A percentile compares a stretch with the other conserved stretches of the same genome.
phyloP scores from a whole-genome alignment of 2,329 filamentous ascomycete genomes.

The Neopestalotiopsis rosae region DNA sequence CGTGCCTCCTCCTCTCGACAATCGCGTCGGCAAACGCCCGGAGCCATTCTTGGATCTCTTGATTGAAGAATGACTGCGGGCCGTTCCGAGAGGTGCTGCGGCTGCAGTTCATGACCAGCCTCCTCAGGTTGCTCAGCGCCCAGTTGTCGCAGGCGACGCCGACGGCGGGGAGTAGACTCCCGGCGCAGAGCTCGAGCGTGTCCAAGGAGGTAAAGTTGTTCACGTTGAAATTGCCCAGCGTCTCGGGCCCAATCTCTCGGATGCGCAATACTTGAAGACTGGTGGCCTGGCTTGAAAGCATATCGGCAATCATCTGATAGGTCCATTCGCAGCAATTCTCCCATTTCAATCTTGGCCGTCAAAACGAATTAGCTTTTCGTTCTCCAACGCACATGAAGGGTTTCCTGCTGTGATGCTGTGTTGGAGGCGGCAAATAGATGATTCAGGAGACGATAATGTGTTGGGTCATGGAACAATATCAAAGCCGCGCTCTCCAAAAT shows the following conservation, averaged over 20 bases:
- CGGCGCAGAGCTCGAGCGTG: background rate
- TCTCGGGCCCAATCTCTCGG: background rate
- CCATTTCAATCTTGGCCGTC: background rate
- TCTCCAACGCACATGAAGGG: too few species aligned
- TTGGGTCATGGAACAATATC: too few species aligned
- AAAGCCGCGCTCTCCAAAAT: too few species aligned
- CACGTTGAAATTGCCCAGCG: background rate
- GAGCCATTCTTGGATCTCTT: background rate
- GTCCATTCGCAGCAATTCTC: background rate
- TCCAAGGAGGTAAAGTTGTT: background rate
- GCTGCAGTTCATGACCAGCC: background rate
- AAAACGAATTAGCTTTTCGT: too few species aligned
- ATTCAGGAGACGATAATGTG: too few species aligned
- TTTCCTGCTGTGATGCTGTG: too few species aligned
- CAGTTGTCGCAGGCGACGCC: background rate
- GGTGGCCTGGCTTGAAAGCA: background rate
- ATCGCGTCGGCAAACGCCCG: background rate
- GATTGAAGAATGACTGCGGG: background rate
- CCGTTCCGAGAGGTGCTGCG: background rate
- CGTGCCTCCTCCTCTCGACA: background rate
- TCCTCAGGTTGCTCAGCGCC: background rate
- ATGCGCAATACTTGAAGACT: background rate
- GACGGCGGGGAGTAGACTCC: background rate
- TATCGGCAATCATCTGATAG: background rate
- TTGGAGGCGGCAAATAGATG: too few species aligned